Evolutionary conservation across 345 rosid species (phyloP), one percentile per base, ranked within the genome.

Genomic region (Hevea brasiliensis): DNA sequence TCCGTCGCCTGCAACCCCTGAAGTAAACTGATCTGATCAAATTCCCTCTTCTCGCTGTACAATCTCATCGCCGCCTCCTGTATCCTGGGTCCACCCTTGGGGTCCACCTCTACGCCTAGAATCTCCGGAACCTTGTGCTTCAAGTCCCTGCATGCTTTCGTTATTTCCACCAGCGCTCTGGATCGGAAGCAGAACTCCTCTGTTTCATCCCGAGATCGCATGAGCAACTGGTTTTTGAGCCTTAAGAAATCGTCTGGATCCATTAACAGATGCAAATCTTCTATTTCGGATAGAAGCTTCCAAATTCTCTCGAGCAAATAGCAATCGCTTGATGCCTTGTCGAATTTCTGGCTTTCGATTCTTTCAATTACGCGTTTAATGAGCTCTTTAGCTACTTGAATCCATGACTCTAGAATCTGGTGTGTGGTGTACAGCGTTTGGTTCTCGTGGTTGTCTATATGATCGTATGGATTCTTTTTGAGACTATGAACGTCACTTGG

Each of bases 11-110:
- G 99, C 82, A 96, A 62, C 17, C 84, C 86, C 45, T 93, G 98
- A 59, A 96, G 78, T 68, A 96, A 51, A 74, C 86, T 89, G 7
- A 96, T 76, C 85, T 87, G 85, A 72, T 80, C 85, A 8, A 53
- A 71, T 26, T 89, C 93, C 35, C 15, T 68, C 75, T 86, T 88
- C 76, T 69, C 88, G 20, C 84, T 14, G 86, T 90, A 96, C 42
- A 96, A 61, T 74, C 73, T 84, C 97, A 96, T 96, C 44, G 99
- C 98, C 61, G 98, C 94, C 54, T 93, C 97, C 50, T 93, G 97
- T 14, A 96, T 71, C 77, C 92, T 87, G 44, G 99, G 97, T 64
- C 98, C 99, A 11, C 99, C 99, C n/a, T 71, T 87, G 0, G 99
- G 99, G 71, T 96, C 99, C 48, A 86, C 99, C 85, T 88, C 96